Conservation (phyloP, 495 filamentous ascomycete species). For the Choiromyces venosus region DNA sequence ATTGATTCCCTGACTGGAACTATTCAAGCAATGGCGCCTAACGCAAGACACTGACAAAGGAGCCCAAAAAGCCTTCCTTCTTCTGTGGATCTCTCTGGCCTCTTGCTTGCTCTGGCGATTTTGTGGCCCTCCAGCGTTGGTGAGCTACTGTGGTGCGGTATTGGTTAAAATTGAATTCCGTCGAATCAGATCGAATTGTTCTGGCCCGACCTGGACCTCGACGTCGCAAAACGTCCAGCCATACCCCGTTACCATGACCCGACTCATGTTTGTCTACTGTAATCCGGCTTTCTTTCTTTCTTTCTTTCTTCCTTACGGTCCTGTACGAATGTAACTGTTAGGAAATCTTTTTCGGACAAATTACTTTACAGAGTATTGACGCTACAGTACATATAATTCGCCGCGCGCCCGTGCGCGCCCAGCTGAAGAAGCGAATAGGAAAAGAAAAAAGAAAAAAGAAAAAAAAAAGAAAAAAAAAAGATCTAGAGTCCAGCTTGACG, state of each 20-base stretch:
- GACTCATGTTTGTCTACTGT: too few relatives aligned
- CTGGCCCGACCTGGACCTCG: background rate
- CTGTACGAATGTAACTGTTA: too few relatives aligned
- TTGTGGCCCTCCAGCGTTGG: background rate
- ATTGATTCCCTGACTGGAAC: background rate
- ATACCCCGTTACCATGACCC: too few relatives aligned
- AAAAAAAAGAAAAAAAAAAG: too few relatives aligned
- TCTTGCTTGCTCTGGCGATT: background rate
- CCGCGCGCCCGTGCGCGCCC: too few relatives aligned
- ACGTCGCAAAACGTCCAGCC: background rate
- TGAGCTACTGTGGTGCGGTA: too few relatives aligned
- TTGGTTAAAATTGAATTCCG: background rate
- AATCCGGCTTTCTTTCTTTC: background rate
- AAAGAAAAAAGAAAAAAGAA: background rate
- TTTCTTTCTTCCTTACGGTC: too few relatives aligned
- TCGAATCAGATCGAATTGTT: background rate
- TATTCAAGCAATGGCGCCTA: background rate
- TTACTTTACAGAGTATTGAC: background rate
- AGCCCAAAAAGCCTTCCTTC: background rate
- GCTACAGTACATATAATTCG: too few relatives aligned
- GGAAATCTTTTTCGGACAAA: background rate
- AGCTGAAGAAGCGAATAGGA: too few relatives aligned
- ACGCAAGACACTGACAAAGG: background rate
- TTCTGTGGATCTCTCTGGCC: background rate
- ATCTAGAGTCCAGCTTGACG: too few relatives aligned